Evolutionary conservation across 345 rosid genomes (phyloP), one percentile per base, ranked within the genome.

Genomic region (Gossypium raimondii): DNA sequence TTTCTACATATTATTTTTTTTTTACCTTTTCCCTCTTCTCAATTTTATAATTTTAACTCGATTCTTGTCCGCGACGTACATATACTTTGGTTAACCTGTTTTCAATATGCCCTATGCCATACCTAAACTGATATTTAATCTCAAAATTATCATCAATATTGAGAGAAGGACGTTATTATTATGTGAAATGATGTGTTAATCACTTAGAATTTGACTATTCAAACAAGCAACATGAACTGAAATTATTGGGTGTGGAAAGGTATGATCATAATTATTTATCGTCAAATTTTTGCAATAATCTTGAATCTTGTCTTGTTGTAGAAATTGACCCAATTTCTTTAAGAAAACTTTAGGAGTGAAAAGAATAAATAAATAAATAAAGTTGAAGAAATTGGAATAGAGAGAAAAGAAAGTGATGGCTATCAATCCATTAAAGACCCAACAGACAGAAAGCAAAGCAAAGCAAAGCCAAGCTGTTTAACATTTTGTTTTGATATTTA

Each of bases 401-500:
- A 17, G 18, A 18, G 52, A 9, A 60, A 56, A 51, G 61, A 48
- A 38, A 58, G 61, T n/a, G 69, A 80, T 57, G 50, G 67, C 78
- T 67, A 77, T 79, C 79, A 80, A 51, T 74, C 29, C 61, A 27
- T 74, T 57, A 18, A 9, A 57, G 61, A 57, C 16, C 78, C 76
- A 82, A 75, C 79, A 77, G 89, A 86, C 89, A 81, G 85, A 86
- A 82, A 88, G 88, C 88, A 78, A 83, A 79, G 4, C 56, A 3
- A 59, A 27, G 38, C 63, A 24, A 25, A 60, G 76, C 59, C 86
- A 79, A 82, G 75, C 89, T 83, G 87, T 86, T 82, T 75, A 34
- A 77, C 76, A 63, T 76, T 20, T 79, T 81, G 83, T 75, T 86
- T 85, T 77, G 77, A 77, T 84, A 78, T 81, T 53, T 57, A 76